A percentile compares a stretch with the other conserved stretches of the same genome.
Evolutionary conservation across 2,329 filamentous ascomycete genomes (phyloP).

Genomic region (Coniochaeta hoffmannii): DNA sequence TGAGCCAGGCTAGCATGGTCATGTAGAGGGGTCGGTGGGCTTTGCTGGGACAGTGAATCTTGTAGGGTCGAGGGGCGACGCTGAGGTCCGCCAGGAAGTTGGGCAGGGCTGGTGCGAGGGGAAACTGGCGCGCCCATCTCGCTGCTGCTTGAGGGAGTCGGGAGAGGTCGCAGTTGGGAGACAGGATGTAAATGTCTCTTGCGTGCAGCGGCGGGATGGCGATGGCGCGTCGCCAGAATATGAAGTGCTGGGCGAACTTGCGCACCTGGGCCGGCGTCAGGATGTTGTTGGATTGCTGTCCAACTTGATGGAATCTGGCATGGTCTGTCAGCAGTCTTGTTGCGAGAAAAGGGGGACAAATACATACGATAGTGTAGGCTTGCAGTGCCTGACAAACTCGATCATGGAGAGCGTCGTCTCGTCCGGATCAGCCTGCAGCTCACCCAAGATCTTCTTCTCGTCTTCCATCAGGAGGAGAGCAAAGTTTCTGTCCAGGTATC

Average conservation of each 20-base stretch:
- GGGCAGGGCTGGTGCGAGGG: slow-evolving; percentile 72
- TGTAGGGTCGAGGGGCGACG: slow-evolving; percentile 73
- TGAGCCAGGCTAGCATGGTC: slow-evolving; percentile 85
- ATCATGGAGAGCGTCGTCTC: slow-evolving; percentile 71
- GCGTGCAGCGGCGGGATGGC: slow-evolving; percentile 86
- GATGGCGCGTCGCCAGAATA: slow-evolving; percentile 91
- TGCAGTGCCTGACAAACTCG: slow-evolving; percentile 72
- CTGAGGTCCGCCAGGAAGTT: slow-evolving; percentile 84
- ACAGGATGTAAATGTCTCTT: slow-evolving; percentile 84
- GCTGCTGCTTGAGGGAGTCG: slow-evolving; percentile 61
- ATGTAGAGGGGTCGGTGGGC: slow-evolving; percentile 84
- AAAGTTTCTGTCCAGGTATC: slow-evolving; percentile 76
- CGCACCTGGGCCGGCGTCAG: slow-evolving; percentile 77
- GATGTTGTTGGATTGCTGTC: slow-evolving; percentile 51
- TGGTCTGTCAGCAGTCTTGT: slow-evolving; percentile 17
- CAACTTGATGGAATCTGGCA: slow-evolving; percentile 55
- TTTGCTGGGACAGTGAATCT: slow-evolving; percentile 76
- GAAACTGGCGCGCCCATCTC: slow-evolving; percentile 72
- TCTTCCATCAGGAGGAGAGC: slow-evolving; percentile 79
- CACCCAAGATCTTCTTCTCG: slow-evolving; percentile 63
- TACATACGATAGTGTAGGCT: slow-evolving; percentile 55
- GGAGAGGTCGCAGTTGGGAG: slow-evolving; percentile 76
- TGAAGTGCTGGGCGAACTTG: slow-evolving; percentile 83
- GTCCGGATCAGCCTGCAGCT: slow-evolving; percentile 70
- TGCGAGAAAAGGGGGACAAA: not conserved